Evolutionary conservation across 2,329 filamentous ascomycete species (phyloP).

Genomic region (Apiospora arundinis): DNA sequence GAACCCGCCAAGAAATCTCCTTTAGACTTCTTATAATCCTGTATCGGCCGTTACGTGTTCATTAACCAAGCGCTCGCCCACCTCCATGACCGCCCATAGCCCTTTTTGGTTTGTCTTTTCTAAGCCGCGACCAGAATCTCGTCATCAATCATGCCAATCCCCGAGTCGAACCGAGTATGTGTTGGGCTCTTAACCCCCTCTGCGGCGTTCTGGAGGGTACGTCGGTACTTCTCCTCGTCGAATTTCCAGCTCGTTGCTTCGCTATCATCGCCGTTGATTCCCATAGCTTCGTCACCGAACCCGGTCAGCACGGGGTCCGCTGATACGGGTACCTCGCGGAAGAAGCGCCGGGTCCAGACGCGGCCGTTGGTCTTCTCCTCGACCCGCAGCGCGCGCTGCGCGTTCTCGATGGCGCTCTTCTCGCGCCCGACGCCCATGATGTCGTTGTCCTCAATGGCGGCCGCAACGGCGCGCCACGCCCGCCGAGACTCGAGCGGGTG

Average conservation of each 20-base stretch:
- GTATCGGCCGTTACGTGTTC: conserved; percentile 3
- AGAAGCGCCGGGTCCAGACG: conserved; percentile 35
- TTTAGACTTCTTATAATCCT: background rate
- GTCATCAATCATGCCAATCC: conserved; percentile 28
- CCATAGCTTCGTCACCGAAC: conserved; percentile 23
- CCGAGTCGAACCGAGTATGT: conserved; percentile 35
- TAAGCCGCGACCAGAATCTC: background rate
- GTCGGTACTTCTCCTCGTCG: conserved; percentile 33
- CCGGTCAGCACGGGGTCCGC: conserved; percentile 30
- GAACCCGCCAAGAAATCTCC: background rate
- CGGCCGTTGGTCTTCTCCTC: conserved; percentile 32
- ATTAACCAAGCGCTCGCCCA: background rate
- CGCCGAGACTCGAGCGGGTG: conserved; percentile 86
- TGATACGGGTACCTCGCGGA: conserved; percentile 26
- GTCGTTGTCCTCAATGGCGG: conserved; percentile 80
- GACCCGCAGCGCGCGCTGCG: conserved; percentile 62
- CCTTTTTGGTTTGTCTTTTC: background rate
- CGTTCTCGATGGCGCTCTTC: conserved; percentile 89
- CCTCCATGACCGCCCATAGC: background rate
- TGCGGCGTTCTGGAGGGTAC: conserved; percentile 26
- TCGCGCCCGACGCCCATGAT: conserved; percentile 80
- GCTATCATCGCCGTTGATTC: conserved; percentile 12
- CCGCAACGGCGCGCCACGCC: conserved; percentile 87
- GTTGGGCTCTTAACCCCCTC: conserved; percentile 34
- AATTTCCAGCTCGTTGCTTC: conserved; percentile 35